phyloP scores from a whole-genome alignment of 2,329 filamentous ascomycete species.

The Xylariaceae sp. region DNA sequence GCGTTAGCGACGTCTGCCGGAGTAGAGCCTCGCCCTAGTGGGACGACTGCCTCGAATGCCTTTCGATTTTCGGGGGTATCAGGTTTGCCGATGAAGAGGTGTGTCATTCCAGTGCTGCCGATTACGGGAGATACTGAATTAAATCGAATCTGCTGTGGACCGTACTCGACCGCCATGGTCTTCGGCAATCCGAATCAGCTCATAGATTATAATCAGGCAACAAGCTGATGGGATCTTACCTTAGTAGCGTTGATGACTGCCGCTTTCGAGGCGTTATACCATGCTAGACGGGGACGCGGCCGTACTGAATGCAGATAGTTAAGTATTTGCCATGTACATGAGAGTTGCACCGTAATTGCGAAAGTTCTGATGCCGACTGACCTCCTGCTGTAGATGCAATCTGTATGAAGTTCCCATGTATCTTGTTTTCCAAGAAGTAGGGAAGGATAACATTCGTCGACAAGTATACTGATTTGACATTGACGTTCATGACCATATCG shows the following conservation, averaged over 20 bases:
- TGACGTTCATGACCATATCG: constrained; percentile 63
- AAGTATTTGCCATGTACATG: not conserved
- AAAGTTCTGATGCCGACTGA: not conserved
- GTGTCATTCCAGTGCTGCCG: constrained; percentile 59
- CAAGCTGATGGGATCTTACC: constrained; percentile 11
- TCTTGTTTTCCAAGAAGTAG: constrained; percentile 53
- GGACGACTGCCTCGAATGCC: constrained; percentile 51
- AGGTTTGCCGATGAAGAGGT: constrained; percentile 55
- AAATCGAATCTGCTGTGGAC: constrained; percentile 66
- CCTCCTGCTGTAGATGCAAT: constrained; percentile 60
- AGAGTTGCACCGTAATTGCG: no score
- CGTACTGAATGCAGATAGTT: constrained; percentile 31
- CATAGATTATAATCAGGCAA: constrained; percentile 1
- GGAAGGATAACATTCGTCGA: constrained; percentile 57
- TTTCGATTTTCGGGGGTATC: constrained; percentile 59
- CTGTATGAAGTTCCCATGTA: constrained; percentile 58
- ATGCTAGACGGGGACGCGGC: constrained; percentile 60
- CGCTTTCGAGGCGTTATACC: constrained; percentile 68
- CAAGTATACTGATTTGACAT: constrained; percentile 63
- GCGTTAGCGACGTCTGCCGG: constrained; percentile 67
- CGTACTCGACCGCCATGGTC: constrained; percentile 67
- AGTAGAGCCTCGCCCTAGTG: constrained; percentile 52
- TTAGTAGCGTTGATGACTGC: constrained; percentile 59
- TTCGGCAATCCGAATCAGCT: constrained; percentile 2
- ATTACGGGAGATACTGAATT: constrained; percentile 68